A percentile compares a stretch with the other conserved stretches of the same genome.
Conservation (phyloP, 192 early-diverging fungal species). For the Coemansia sp. region DNA sequence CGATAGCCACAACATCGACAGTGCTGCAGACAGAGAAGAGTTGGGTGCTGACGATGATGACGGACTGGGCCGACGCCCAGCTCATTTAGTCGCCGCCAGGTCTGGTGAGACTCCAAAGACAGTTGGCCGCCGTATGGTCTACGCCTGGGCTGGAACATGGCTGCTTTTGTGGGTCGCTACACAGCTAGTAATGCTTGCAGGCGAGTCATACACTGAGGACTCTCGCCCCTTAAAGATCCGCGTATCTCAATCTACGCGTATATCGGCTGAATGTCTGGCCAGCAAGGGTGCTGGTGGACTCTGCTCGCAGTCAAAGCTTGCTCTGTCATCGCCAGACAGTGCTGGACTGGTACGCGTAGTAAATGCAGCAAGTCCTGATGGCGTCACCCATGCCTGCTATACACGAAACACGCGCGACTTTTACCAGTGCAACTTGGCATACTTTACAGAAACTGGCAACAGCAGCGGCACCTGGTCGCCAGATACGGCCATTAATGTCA, state of each 20-base stretch:
- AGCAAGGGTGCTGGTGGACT: background rate
- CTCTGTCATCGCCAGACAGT: conserved; percentile 49
- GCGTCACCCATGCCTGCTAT: conserved; percentile 23
- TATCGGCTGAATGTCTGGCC: conserved; percentile 24
- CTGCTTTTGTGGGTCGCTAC: conserved; percentile 31
- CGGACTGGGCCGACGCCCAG: conserved; percentile 24
- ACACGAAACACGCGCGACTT: conserved; percentile 40
- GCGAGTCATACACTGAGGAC: conserved; percentile 25
- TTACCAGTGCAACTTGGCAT: conserved; percentile 34
- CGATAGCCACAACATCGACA: background rate
- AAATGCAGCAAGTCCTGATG: conserved; percentile 13
- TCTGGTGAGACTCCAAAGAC: conserved; percentile 43
- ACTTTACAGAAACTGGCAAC: background rate
- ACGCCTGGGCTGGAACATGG: conserved; percentile 34
- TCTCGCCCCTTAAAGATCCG: conserved; percentile 39
- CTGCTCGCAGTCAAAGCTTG: conserved; percentile 29
- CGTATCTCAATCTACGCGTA: conserved; percentile 32
- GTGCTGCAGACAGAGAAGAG: conserved; percentile 7
- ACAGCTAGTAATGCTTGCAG: conserved; percentile 34
- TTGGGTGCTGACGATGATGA: conserved; percentile 12
- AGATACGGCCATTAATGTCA: conserved; percentile 40
- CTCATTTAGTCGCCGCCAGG: background rate
- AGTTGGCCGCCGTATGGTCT: conserved; percentile 39
- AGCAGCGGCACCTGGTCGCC: conserved; percentile 24
- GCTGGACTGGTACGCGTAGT: conserved; percentile 34